Evolutionary conservation across 495 filamentous ascomycete species (phyloP), one percentile per base, ranked within the genome.

Genomic region (Podospora anserina): DNA sequence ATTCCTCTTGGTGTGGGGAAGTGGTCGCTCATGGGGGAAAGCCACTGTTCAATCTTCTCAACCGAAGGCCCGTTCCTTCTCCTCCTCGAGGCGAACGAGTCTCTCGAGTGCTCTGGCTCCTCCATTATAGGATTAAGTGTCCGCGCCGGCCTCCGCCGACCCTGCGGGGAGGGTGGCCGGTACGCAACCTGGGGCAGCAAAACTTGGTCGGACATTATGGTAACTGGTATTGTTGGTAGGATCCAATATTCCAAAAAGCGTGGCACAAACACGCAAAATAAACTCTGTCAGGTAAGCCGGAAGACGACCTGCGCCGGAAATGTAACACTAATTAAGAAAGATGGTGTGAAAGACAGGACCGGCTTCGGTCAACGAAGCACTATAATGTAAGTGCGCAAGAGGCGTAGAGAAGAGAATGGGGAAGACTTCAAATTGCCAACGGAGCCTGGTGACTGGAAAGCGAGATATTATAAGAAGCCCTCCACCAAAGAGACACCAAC

Each of bases 41-140:
- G 77, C 82, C 82, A 86, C 71, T 82, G 80, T 62, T 82, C 79
- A 69, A 84, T 84, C 71, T 79, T 82, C 63, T 83, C 79, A 71
- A 76, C 79, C 69, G 82, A 85, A 76, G 71, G 80, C 80, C 66
- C 79, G 74, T 69, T 77, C 70, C 72, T 74, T 44, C 75, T 72
- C 71, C 67, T 77, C 57, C 75, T 70, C 68, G 78, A 74, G 58
- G 64, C 67, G 59, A 59, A 66, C 28, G 72, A 62, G 63, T 69
- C 65, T 67, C 56, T 58, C 57, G 74, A 30, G 64, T 74, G 72
- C 49, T 77, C 76, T 39, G 78, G 84, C 75, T 93, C 90, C 81
- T 94, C 91, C 75, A 91, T 89, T 88, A 94, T 92, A 69, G 91
- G 90, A 91, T 94, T 92, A 91, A 94, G 90, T 70, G 68, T 80